Evolutionary conservation across 108 stramenopile genomes (phyloP).

Genomic region (Skeletonema tropicum): DNA sequence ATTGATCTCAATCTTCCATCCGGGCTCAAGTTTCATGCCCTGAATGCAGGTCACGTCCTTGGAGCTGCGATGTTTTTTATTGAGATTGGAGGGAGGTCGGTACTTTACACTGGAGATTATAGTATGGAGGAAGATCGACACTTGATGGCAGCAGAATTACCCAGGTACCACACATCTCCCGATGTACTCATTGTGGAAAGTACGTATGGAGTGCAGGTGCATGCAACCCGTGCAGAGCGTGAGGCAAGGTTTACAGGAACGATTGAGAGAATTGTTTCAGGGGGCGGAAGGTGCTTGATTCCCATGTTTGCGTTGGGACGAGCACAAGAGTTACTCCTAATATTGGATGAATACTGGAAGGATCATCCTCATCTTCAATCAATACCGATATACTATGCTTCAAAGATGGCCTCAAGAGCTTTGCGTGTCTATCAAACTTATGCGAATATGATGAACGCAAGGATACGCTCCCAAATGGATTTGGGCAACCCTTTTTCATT

Average conservation of each 20-base stretch:
- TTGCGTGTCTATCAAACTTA: constrained; percentile 98
- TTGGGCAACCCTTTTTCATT: constrained; percentile 95
- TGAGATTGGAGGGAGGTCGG: constrained; percentile 91
- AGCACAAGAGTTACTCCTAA: constrained; percentile 96
- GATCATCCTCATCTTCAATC: constrained; percentile 93
- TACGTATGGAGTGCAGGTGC: constrained; percentile 97
- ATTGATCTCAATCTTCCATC: constrained; percentile 69
- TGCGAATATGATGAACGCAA: constrained; percentile 98
- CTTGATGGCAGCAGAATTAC: constrained; percentile 96
- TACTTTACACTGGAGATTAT: constrained; percentile 99
- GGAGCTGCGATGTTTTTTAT: constrained; percentile 99
- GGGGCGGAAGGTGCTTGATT: constrained; percentile 95
- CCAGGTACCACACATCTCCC: constrained; percentile 66
- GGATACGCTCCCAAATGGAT: constrained; percentile 94
- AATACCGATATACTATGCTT: constrained; percentile 96
- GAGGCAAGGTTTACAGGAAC: constrained; percentile 94
- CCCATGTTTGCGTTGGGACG: constrained; percentile 98
- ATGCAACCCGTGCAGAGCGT: constrained; percentile 89
- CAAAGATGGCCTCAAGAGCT: constrained; percentile 90
- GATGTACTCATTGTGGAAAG: constrained; percentile 97
- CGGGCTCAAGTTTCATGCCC: constrained; percentile 93
- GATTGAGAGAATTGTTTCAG: constrained; percentile 84
- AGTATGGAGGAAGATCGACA: constrained; percentile 97
- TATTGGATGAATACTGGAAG: constrained; percentile 98
- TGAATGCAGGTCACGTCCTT: constrained; percentile 98